These are phyloP conservation scores for Petrea volubilis DNA, from an alignment of 257 asterid genomes.

Conservation along the genomic window DNA sequence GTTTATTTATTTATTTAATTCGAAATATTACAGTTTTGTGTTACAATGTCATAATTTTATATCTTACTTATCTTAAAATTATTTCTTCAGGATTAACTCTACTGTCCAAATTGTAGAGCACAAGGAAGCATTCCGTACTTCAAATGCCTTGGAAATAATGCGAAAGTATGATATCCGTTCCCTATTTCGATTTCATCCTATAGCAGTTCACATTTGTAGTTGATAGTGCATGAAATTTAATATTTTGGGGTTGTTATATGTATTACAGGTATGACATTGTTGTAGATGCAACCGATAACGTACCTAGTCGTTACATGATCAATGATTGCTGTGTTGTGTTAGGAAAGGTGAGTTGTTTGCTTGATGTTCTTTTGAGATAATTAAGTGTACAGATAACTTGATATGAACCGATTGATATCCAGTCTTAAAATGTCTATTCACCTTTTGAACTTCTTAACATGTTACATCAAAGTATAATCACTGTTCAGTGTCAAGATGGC, in stretches of 20 bases:
- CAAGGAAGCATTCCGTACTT: slow-evolving; percentile 82
- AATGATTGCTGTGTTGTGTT: slow-evolving; percentile 88
- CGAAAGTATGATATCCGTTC: slow-evolving; percentile 50
- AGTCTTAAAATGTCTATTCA: neutral
- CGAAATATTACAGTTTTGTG: neutral
- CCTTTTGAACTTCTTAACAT: slow-evolving; percentile 3
- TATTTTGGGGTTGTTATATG: slow-evolving; percentile 23
- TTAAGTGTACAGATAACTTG: neutral
- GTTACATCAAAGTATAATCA: neutral
- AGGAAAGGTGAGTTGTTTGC: slow-evolving; percentile 67
- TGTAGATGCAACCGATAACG: slow-evolving; percentile 96
- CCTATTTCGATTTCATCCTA: neutral
- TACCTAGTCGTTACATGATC: slow-evolving; percentile 96
- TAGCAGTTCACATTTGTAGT: neutral
- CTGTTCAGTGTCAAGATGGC: neutral
- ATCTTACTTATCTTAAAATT: slow-evolving; percentile 3
- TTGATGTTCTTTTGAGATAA: slow-evolving; percentile 10
- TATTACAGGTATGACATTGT: slow-evolving; percentile 80
- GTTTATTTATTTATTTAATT: neutral
- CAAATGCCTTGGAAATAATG: slow-evolving; percentile 81
- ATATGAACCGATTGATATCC: neutral
- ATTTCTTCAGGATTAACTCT: slow-evolving; percentile 73
- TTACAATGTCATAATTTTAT: slow-evolving; percentile 1
- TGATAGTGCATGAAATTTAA: slow-evolving; percentile 4
- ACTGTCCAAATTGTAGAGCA: slow-evolving; percentile 73